A percentile compares a stretch with the other conserved stretches of the same genome.
Conservation (phyloP, 2,329 filamentous ascomycete genomes). For the Arthrobotrys sinensis region DNA sequence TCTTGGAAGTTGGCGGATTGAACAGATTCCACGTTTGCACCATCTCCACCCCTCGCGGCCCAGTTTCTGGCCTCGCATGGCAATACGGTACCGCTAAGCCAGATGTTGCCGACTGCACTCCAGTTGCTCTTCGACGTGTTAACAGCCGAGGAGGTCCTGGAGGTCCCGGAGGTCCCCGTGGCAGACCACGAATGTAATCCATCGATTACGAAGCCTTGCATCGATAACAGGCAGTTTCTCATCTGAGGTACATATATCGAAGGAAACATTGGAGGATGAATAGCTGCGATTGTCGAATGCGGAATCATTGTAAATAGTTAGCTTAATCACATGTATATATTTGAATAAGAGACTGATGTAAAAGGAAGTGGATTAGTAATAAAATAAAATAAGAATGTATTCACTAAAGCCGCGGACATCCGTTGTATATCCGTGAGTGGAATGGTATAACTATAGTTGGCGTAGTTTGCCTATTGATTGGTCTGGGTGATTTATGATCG, state of each 20-base stretch:
- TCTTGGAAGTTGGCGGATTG: constrained; percentile 21
- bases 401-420: too few species aligned
- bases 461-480: too few species aligned
- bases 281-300: neutral
- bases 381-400: too few species aligned
- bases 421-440: too few species aligned
- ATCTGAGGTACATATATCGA: too few species aligned
- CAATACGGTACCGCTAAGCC: constrained; percentile 23
- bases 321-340: constrained; percentile 16
- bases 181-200: constrained; percentile 6
- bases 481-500: too few species aligned
- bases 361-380: neutral
- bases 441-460: too few species aligned
- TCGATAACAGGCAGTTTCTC: too few species aligned
- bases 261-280: too few species aligned
- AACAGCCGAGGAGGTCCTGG: constrained; percentile 5
- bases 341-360: neutral
- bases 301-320: constrained; percentile 12
- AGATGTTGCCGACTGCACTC: constrained; percentile 30
- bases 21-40: constrained; percentile 46
- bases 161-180: constrained; percentile 1
- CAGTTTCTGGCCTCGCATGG: constrained; percentile 35
- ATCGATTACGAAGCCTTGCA: neutral
- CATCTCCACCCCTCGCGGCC: constrained; percentile 27
- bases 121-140: constrained; percentile 15